Percentiles rank a stretch among this genome's conserved stretches.
These are phyloP conservation scores for Agaricus subrufescens DNA, from an alignment of 768 basidiomycete species.

Conservation along the genomic window DNA sequence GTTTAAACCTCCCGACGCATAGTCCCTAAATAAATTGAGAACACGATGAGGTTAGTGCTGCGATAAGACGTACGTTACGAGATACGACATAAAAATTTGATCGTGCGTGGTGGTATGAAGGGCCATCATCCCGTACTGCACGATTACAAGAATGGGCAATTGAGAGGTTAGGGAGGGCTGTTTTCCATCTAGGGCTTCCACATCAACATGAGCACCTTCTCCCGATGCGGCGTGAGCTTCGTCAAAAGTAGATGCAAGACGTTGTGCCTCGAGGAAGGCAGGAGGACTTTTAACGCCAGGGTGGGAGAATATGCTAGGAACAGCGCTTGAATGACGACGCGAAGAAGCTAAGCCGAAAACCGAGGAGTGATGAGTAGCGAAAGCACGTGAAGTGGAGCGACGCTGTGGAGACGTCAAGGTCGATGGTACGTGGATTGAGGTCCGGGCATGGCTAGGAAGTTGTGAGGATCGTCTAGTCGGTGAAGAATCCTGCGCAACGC, in stretches of 20 bases:
- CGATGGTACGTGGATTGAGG: conserved; percentile 22
- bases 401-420: conserved; percentile 25
- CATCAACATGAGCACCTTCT: conserved; percentile 31
- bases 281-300: conserved; percentile 76
- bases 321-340: conserved; percentile 51
- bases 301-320: conserved; percentile 81
- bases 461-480: conserved; percentile 20
- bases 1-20: conserved; percentile 83
- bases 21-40: conserved; percentile 46
- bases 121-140: conserved; percentile 88
- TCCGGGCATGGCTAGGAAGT: conserved; percentile 22
- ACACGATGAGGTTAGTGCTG: neutral
- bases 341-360: conserved; percentile 18
- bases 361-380: conserved; percentile 17
- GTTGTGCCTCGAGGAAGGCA: conserved; percentile 70
- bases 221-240: conserved; percentile 20
- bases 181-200: conserved; percentile 45
- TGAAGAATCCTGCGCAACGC: conserved; percentile 9
- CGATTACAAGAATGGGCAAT: conserved; percentile 78
- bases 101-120: conserved; percentile 88
- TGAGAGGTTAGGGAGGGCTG: conserved; percentile 65
- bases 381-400: conserved; percentile 7
- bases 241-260: conserved; percentile 44
- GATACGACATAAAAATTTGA: conserved; percentile 88
- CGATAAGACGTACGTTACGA: conserved; percentile 65